Evolutionary conservation across 768 basidiomycete genomes (phyloP).

Genomic region (Dacryopinax spathularia): DNA sequence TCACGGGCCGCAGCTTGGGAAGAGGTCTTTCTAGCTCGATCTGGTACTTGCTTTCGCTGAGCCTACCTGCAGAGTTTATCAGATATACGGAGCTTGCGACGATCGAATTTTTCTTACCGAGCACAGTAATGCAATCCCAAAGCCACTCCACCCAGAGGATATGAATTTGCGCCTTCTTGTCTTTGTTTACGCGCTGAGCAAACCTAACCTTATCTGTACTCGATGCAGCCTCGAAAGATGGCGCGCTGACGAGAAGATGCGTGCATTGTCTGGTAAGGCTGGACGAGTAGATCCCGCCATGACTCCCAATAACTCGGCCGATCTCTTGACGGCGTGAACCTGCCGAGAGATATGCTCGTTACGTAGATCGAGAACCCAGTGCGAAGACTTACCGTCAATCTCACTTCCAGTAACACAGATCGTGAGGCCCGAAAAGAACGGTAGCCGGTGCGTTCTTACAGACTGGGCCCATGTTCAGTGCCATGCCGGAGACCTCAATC

Average conservation of each 20-base stretch:
- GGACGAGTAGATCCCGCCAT: slow-evolving; percentile 59
- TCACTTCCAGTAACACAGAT: slow-evolving; percentile 66
- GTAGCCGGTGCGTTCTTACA: slow-evolving; percentile 45
- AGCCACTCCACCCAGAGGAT: slow-evolving; percentile 96
- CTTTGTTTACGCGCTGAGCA: slow-evolving; percentile 54
- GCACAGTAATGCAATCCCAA: slow-evolving; percentile 56
- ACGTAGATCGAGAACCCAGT: not conserved
- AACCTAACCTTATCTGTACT: slow-evolving; percentile 61
- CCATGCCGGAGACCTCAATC: not conserved
- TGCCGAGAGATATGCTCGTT: slow-evolving; percentile 11
- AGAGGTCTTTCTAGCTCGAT: not conserved
- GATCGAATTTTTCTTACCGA: not conserved
- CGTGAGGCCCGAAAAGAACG: slow-evolving; percentile 54
- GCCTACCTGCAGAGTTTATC: not conserved
- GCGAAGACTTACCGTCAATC: slow-evolving; percentile 26
- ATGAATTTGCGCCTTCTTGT: slow-evolving; percentile 49
- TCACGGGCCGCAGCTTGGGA: not conserved
- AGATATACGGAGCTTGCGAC: not conserved
- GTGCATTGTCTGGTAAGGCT: slow-evolving; percentile 68
- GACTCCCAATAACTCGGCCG: slow-evolving; percentile 39
- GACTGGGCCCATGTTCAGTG: slow-evolving; percentile 31
- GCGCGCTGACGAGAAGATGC: slow-evolving; percentile 65
- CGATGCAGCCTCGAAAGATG: slow-evolving; percentile 30
- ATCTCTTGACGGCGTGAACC: slow-evolving; percentile 47
- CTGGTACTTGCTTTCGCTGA: not conserved